Evolutionary conservation across 176 grass and related monocot genomes (phyloP).

Genomic region (Ensete glaucum): DNA sequence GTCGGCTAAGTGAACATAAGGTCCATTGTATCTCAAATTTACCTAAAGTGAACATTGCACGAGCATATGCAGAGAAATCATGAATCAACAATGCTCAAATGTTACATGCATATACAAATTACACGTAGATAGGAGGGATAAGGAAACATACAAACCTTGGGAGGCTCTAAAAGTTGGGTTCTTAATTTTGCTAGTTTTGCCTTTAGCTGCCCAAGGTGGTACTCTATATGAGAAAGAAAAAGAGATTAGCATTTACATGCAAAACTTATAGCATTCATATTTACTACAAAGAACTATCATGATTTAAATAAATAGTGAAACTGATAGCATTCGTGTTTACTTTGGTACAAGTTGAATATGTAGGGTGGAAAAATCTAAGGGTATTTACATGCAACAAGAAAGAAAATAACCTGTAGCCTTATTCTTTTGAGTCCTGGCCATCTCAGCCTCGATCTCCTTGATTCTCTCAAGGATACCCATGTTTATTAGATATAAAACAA

Average conservation of each 20-base stretch:
- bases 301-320: neutral
- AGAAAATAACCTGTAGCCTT: conserved; percentile 76
- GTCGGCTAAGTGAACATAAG: no score
- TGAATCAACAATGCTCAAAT: neutral
- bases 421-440: conserved; percentile 97
- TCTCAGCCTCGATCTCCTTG: conserved; percentile 99
- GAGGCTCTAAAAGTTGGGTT: conserved; percentile 95
- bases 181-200: conserved; percentile 96
- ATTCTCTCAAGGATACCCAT: conserved; percentile 98
- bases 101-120: neutral
- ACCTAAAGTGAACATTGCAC: no score
- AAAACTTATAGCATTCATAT: neutral
- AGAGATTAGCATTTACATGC: neutral
- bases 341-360: conserved; percentile 3
- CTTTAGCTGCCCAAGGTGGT: conserved; percentile 97
- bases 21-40: no score
- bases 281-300: neutral
- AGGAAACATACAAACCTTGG: conserved; percentile 52
- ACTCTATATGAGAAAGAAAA: conserved; percentile 38
- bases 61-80: no score
- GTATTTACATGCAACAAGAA: neutral
- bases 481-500: conserved; percentile 25
- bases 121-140: neutral
- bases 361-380: conserved; percentile 3
- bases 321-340: neutral